Evolutionary conservation across 2,329 filamentous ascomycete species (phyloP).

Genomic region (Phyllosticta citrichinensis): DNA sequence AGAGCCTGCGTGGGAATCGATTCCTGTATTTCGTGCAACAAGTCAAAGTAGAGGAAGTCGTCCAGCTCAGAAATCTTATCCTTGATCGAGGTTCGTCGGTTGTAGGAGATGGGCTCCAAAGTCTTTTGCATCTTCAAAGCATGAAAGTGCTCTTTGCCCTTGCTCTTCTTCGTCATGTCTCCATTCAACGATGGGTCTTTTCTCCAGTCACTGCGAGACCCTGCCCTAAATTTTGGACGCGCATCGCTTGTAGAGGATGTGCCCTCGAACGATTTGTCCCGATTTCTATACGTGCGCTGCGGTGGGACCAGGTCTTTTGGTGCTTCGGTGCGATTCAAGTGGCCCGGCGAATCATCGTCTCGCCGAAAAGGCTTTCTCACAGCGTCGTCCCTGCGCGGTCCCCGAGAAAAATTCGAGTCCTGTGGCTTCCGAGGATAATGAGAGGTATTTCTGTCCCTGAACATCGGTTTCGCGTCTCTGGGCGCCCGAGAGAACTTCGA

Average conservation of each 20-base stretch:
- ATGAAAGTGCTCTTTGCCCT: constrained; percentile 42
- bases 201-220: neutral
- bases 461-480: too few relatives aligned
- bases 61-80: constrained; percentile 54
- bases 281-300: constrained; percentile 29
- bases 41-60: constrained; percentile 69
- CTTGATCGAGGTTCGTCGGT: constrained; percentile 53
- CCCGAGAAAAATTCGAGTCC: neutral
- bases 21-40: constrained; percentile 61
- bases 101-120: constrained; percentile 67
- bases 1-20: constrained; percentile 66
- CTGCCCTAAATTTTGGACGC: neutral
- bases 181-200: neutral
- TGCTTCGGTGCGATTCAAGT: constrained; percentile 34
- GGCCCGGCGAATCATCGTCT: neutral
- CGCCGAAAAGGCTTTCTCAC: neutral
- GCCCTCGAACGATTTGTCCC: too few relatives aligned
- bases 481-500: too few relatives aligned
- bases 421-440: neutral
- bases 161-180: neutral
- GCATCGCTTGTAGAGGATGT: too few relatives aligned
- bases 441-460: too few relatives aligned
- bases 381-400: neutral
- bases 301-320: constrained; percentile 23
- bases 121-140: constrained; percentile 90